Conservation (phyloP, 352 stramenopile genomes). For the Globisporangium nodosum region DNA sequence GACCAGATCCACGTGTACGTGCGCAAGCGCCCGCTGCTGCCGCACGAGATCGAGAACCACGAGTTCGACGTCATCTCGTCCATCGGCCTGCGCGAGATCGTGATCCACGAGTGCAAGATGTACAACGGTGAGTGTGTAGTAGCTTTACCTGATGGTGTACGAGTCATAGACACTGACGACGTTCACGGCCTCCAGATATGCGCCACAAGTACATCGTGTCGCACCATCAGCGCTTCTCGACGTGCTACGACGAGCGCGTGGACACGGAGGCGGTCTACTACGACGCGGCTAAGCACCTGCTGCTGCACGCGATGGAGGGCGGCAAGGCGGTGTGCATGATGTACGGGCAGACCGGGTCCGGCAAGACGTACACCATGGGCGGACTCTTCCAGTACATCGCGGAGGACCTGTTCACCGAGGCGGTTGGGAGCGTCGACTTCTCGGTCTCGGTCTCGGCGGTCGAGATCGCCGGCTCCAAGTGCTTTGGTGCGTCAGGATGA, state of each 20-base stretch:
- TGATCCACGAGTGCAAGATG: constrained; percentile 90
- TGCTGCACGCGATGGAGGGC: constrained; percentile 39
- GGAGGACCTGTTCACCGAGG: constrained; percentile 50
- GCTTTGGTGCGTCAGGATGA: constrained; percentile 29
- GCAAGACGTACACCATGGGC: constrained; percentile 94
- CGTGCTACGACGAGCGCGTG: constrained; percentile 66
- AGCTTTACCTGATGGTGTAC: no score
- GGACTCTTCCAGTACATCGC: constrained; percentile 61
- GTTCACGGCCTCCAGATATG: constrained; percentile 52
- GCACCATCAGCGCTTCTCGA: constrained; percentile 68
- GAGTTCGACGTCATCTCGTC: constrained; percentile 88
- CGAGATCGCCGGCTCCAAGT: constrained; percentile 65
- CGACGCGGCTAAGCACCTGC: constrained; percentile 52
- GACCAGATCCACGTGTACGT: constrained; percentile 80
- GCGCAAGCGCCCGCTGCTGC: constrained; percentile 84
- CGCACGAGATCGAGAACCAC: constrained; percentile 77
- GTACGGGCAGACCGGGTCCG: constrained; percentile 96
- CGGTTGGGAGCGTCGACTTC: constrained; percentile 44
- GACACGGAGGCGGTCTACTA: constrained; percentile 69
- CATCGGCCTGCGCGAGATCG: constrained; percentile 45
- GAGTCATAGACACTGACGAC: no score
- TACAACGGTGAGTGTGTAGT: constrained; percentile 39
- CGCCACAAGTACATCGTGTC: constrained; percentile 82
- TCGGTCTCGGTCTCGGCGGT: constrained; percentile 40
- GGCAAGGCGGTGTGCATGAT: constrained; percentile 83